A percentile compares a stretch with the other conserved stretches of the same genome.
Conservation (phyloP, 1,139 yeast genomes). For the Suzukiozyma palmioleophila region DNA sequence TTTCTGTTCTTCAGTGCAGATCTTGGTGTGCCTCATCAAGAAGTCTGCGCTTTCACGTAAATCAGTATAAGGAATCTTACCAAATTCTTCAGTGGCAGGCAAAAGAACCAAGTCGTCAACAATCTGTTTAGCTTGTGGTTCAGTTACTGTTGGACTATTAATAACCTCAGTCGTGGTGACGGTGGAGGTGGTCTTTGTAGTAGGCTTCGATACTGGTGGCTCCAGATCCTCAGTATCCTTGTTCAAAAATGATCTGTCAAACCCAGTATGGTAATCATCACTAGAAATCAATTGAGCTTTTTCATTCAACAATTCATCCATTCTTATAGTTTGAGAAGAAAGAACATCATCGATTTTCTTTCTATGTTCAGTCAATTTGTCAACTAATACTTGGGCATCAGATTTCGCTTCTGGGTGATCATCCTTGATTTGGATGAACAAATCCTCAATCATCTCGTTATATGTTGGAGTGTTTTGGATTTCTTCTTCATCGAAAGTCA, state of each 20-base stretch:
- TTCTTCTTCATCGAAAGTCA: slow-evolving; percentile 42
- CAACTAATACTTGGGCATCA: slow-evolving; percentile 37
- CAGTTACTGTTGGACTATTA: slow-evolving; percentile 16
- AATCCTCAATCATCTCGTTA: slow-evolving; percentile 89
- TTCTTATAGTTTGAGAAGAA: slow-evolving; percentile 53
- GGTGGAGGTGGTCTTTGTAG: slow-evolving; percentile 5
- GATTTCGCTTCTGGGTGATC: slow-evolving; percentile 52
- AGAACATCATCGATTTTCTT: slow-evolving; percentile 64
- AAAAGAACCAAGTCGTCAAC: slow-evolving; percentile 33
- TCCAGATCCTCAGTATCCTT: slow-evolving; percentile 30
- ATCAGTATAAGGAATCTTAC: slow-evolving; percentile 50
- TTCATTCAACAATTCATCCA: slow-evolving; percentile 65
- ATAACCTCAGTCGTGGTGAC: slow-evolving; percentile 28
- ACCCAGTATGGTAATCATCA: slow-evolving; percentile 92
- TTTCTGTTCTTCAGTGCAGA: slow-evolving; percentile 79
- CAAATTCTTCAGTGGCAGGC: slow-evolving; percentile 64
- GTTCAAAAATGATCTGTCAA: slow-evolving; percentile 79
- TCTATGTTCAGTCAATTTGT: slow-evolving; percentile 55
- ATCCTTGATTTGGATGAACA: slow-evolving; percentile 64
- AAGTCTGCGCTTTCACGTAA: slow-evolving; percentile 47
- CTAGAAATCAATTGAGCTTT: slow-evolving; percentile 74
- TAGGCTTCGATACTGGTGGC: slow-evolving; percentile 7
- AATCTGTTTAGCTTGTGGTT: slow-evolving; percentile 18
- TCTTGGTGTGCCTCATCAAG: slow-evolving; percentile 57
- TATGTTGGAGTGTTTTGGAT: slow-evolving; percentile 73